A percentile compares a stretch with the other conserved stretches of the same genome.
Conservation (phyloP, 1,139 yeast species). For the Taphrina communis region DNA sequence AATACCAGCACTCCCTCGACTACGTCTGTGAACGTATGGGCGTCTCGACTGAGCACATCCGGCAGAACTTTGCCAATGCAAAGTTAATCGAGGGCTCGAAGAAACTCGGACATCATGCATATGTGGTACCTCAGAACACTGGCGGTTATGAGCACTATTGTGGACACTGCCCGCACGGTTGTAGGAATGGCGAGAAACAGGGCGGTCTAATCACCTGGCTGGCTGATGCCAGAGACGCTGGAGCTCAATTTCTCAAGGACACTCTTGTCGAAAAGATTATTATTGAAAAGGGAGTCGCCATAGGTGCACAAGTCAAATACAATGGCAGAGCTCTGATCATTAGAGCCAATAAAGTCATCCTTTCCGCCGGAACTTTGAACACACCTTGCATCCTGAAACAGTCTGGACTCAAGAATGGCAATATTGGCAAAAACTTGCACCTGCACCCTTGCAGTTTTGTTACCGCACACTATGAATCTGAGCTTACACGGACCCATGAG, state of each 20-base stretch:
- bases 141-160: constrained; percentile 61
- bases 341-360: constrained; percentile 59
- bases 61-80: constrained; percentile 60
- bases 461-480: constrained; percentile 55
- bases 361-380: constrained; percentile 60
- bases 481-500: constrained; percentile 53
- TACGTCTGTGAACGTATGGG: constrained; percentile 63
- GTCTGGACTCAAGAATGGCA: constrained; percentile 61
- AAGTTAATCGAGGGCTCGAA: constrained; percentile 58
- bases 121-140: constrained; percentile 59
- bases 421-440: constrained; percentile 63
- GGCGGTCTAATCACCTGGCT: constrained; percentile 64
- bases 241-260: constrained; percentile 60
- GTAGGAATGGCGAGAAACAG: constrained; percentile 62
- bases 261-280: constrained; percentile 56
- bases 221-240: constrained; percentile 59
- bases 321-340: constrained; percentile 54
- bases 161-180: constrained; percentile 63
- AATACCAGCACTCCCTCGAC: constrained; percentile 58
- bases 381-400: constrained; percentile 61
- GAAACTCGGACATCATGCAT: constrained; percentile 55
- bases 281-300: constrained; percentile 57
- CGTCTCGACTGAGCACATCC: constrained; percentile 55
- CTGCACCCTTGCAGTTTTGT: constrained; percentile 61
- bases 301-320: constrained; percentile 54